Evolutionary conservation across 768 basidiomycete genomes (phyloP).

Genomic region (Boletus tomentosulus): DNA sequence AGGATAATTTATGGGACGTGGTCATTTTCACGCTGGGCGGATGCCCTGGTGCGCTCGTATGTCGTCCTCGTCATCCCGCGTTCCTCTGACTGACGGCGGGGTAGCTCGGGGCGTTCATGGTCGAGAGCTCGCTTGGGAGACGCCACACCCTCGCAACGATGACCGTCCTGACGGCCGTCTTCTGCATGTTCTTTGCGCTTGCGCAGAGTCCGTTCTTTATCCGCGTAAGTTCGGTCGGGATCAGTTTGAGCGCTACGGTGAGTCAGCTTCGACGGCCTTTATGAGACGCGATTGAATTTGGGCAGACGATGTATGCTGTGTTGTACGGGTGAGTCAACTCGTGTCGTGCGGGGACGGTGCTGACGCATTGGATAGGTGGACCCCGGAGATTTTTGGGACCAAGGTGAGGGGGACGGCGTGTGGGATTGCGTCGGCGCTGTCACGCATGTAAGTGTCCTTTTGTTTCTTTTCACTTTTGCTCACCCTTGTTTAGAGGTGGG

Average conservation of each 20-base stretch:
- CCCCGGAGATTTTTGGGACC: conserved; percentile 83
- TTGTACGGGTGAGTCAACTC: conserved; percentile 51
- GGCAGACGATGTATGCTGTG: conserved; percentile 82
- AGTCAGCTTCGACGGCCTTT: conserved; percentile 1
- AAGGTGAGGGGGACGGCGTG: conserved; percentile 86
- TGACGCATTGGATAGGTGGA: conserved; percentile 45
- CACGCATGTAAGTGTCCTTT: conserved; percentile 59
- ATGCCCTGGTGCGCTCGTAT: conserved; percentile 77
- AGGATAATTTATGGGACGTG: conserved; percentile 78
- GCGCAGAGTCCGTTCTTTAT: conserved; percentile 56
- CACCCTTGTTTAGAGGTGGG: conserved; percentile 60
- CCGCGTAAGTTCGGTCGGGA: conserved; percentile 66
- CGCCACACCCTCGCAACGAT: conserved; percentile 69
- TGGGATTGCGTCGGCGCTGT: conserved; percentile 82
- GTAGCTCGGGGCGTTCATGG: conserved; percentile 82
- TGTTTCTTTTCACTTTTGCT: background rate
- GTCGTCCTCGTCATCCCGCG: conserved; percentile 19
- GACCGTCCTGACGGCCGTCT: conserved; percentile 71
- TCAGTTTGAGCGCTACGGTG: conserved; percentile 68
- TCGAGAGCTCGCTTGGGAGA: conserved; percentile 66
- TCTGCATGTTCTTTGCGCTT: conserved; percentile 65
- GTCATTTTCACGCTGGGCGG: conserved; percentile 81
- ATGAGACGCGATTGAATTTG: background rate
- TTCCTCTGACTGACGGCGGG: background rate
- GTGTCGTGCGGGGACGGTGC: background rate